Evolutionary conservation across 768 basidiomycete species (phyloP).

Genomic region (Termitomyces eurrhizus): DNA sequence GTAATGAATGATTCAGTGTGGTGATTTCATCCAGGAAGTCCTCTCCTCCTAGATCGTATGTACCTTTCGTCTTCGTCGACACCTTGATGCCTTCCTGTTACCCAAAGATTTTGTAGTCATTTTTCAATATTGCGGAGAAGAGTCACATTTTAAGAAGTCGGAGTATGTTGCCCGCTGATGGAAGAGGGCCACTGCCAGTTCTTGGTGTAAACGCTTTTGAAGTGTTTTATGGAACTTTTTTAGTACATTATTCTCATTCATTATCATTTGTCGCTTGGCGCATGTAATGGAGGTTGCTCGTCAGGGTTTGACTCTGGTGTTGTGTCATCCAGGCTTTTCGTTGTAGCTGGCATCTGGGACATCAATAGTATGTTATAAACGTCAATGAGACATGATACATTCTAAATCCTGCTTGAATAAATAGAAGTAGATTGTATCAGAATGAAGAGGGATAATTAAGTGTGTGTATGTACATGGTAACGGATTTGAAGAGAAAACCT

Average conservation of each 20-base stretch:
- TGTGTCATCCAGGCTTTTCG: neutral
- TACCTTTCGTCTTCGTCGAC: neutral
- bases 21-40: neutral
- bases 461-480: constrained; percentile 1
- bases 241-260: no score
- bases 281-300: neutral
- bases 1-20: neutral
- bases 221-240: no score
- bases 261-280: no score
- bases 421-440: constrained; percentile 4
- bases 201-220: no score
- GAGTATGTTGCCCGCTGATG: no score
- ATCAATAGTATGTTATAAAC: neutral
- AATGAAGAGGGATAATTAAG: neutral
- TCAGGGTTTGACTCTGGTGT: neutral
- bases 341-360: no score
- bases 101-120: neutral
- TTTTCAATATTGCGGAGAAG: neutral
- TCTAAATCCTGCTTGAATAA: neutral
- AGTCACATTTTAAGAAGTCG: no score
- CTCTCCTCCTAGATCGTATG: neutral
- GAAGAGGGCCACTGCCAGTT: no score
- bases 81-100: neutral
- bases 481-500: neutral
- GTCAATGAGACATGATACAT: neutral